Percentiles rank a stretch among this genome's conserved stretches.
Evolutionary conservation across 805 yeast species (phyloP).

Genomic region (Suhomyces xylopsoci): DNA sequence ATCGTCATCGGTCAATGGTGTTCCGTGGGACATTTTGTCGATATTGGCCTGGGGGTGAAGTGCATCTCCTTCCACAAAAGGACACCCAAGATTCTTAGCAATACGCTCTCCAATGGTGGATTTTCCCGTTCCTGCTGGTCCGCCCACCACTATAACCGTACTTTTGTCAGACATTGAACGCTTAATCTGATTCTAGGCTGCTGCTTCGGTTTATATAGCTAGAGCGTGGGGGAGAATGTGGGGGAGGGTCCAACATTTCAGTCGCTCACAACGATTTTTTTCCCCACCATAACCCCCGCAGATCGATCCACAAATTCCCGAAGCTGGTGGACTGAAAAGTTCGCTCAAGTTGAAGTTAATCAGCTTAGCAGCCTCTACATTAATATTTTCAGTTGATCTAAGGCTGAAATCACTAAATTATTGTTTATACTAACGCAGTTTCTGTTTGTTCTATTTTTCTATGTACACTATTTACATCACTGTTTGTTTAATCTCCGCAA

Average conservation of each 20-base stretch:
- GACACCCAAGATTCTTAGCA: slow-evolving; percentile 42
- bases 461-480: neutral
- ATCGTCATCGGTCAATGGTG: slow-evolving; percentile 85
- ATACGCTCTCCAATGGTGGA: slow-evolving; percentile 66
- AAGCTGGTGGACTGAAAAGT: neutral
- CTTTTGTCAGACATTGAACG: neutral
- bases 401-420: too few relatives aligned
- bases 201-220: neutral
- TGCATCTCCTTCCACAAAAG: slow-evolving; percentile 82
- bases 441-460: neutral
- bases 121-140: slow-evolving; percentile 97
- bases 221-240: neutral
- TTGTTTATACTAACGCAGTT: too few relatives aligned
- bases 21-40: slow-evolving; percentile 77
- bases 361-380: too few relatives aligned
- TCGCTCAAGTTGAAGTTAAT: too few relatives aligned
- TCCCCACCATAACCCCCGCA: neutral
- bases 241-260: neutral
- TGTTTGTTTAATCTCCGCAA: slow-evolving; percentile 20
- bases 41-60: slow-evolving; percentile 72
- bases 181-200: neutral
- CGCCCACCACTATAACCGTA: slow-evolving; percentile 68
- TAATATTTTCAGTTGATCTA: too few relatives aligned
- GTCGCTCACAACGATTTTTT: neutral
- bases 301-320: neutral